A percentile compares a stretch with the other conserved stretches of the same genome.
Evolutionary conservation across 2,329 filamentous ascomycete genomes (phyloP).

Genomic region (Eutypella sp.): DNA sequence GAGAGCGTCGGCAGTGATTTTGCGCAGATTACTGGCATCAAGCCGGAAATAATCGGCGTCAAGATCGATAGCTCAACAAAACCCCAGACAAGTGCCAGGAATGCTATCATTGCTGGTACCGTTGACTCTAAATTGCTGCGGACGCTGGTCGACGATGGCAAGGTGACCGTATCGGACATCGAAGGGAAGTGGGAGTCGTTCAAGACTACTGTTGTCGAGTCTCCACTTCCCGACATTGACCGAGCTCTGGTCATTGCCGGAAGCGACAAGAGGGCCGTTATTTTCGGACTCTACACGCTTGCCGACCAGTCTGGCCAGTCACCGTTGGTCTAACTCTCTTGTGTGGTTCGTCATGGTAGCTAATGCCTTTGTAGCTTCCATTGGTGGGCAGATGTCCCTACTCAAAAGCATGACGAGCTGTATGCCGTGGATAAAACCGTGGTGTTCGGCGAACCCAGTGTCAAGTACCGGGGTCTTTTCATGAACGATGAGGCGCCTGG

Average conservation of each 20-base stretch:
- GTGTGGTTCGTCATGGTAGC: neutral
- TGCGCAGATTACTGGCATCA: slow-evolving; percentile 17
- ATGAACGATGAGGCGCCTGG: slow-evolving; percentile 60
- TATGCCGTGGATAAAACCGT: slow-evolving; percentile 44
- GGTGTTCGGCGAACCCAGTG: slow-evolving; percentile 46
- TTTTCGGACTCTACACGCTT: slow-evolving; percentile 55
- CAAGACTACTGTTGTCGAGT: slow-evolving; percentile 40
- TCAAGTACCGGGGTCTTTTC: slow-evolving; percentile 58
- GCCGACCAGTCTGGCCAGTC: slow-evolving; percentile 60
- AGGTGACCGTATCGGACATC: slow-evolving; percentile 42
- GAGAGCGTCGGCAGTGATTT: slow-evolving; percentile 20
- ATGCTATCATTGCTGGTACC: slow-evolving; percentile 47
- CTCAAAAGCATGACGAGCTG: slow-evolving; percentile 42
- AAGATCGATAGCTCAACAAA: neutral
- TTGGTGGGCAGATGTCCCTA: slow-evolving; percentile 55
- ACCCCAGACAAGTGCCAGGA: slow-evolving; percentile 12
- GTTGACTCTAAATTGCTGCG: slow-evolving; percentile 43
- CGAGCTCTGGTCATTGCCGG: slow-evolving; percentile 52
- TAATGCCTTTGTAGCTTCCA: slow-evolving; percentile 38
- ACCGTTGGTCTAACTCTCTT: slow-evolving; percentile 29
- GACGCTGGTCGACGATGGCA: slow-evolving; percentile 35
- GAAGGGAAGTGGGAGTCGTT: slow-evolving; percentile 56
- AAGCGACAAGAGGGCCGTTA: slow-evolving; percentile 53
- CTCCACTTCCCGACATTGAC: slow-evolving; percentile 38
- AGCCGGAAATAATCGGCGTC: slow-evolving; percentile 8